Evolutionary conservation across 176 grass and related monocot genomes (phyloP).

Genomic region (Juncus effusus): DNA sequence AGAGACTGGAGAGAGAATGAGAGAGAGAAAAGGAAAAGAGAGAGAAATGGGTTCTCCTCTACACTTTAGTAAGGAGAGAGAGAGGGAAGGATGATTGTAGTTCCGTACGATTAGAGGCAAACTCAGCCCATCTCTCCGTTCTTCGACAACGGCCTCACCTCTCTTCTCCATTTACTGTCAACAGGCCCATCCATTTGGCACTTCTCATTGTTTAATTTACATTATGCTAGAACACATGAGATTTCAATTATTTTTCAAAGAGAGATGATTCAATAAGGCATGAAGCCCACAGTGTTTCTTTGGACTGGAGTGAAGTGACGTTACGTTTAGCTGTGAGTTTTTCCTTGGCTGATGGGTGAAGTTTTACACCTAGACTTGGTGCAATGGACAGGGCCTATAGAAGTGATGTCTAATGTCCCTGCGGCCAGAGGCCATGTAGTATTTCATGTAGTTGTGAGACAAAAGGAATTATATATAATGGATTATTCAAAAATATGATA

Average conservation of each 20-base stretch:
- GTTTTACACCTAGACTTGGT: neutral
- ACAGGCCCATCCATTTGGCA: neutral
- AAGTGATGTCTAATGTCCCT: neutral
- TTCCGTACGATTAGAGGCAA: slow-evolving; percentile 12
- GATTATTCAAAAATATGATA: too few species aligned
- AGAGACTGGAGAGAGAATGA: neutral
- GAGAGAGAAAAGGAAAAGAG: neutral
- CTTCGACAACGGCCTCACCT: neutral
- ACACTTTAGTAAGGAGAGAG: slow-evolving; percentile 14
- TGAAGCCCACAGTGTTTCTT: slow-evolving; percentile 19
- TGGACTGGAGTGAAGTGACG: slow-evolving; percentile 26
- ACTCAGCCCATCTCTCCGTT: slow-evolving; percentile 12
- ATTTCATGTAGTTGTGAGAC: neutral
- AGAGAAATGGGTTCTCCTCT: neutral
- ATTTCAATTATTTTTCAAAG: neutral
- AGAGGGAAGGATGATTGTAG: slow-evolving; percentile 3
- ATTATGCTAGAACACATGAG: neutral
- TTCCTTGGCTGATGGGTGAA: neutral
- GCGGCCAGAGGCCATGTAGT: neutral
- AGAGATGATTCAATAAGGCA: neutral
- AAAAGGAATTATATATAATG: too few species aligned
- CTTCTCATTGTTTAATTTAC: neutral
- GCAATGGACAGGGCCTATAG: neutral
- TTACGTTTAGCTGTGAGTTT: slow-evolving; percentile 6
- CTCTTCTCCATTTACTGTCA: neutral